A percentile compares a stretch with the other conserved stretches of the same genome.
phyloP scores from a whole-genome alignment of 208 protist genomes.

The Crithidia acanthocephali region DNA sequence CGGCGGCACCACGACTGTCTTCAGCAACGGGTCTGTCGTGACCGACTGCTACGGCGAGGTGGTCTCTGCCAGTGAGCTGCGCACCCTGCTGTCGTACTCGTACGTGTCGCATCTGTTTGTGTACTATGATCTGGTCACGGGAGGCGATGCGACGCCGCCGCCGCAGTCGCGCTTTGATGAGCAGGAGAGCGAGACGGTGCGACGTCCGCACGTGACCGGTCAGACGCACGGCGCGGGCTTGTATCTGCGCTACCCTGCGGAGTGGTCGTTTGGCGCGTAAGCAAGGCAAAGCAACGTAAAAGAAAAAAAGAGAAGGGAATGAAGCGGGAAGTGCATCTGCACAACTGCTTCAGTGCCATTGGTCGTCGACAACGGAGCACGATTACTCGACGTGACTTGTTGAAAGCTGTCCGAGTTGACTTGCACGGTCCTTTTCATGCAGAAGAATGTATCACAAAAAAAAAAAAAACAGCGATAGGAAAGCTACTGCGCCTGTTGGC shows the following conservation, averaged over 20 bases:
- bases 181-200: neutral
- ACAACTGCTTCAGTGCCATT: no score
- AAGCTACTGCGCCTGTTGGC: no score
- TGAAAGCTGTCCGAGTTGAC: no score
- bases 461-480: no score
- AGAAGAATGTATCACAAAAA: no score
- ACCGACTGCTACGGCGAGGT: slow-evolving; percentile 37
- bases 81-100: slow-evolving; percentile 47
- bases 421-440: no score
- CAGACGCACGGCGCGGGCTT: slow-evolving; percentile 20
- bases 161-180: neutral
- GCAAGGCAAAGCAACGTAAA: no score
- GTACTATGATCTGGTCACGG: slow-evolving; percentile 47
- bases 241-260: slow-evolving; percentile 51
- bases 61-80: slow-evolving; percentile 50
- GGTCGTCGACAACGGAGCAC: no score
- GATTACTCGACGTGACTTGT: no score
- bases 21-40: slow-evolving; percentile 26
- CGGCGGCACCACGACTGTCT: slow-evolving; percentile 19
- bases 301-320: no score
- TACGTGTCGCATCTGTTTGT: slow-evolving; percentile 76
- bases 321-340: no score
- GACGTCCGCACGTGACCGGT: slow-evolving; percentile 4
- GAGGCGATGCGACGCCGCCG: slow-evolving; percentile 1
- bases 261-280: slow-evolving; percentile 64